Evolutionary conservation across 352 stramenopile species (phyloP).

Genomic region (Globisporangium heterothallicum): DNA sequence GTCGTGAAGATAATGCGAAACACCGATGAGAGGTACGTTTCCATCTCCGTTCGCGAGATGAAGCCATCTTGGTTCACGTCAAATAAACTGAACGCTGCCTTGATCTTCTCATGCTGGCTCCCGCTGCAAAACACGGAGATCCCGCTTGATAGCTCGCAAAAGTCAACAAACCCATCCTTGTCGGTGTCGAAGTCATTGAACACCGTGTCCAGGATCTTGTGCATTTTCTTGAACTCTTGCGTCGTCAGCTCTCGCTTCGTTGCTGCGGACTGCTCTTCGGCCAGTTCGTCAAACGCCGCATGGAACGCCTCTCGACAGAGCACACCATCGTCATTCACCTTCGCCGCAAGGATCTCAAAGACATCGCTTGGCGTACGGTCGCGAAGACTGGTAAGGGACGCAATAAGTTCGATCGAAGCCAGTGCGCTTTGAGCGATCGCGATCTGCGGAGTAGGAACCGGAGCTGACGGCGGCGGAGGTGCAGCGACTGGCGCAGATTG

Average conservation of each 20-base stretch:
- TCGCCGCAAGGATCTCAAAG: conserved; percentile 78
- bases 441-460: background rate
- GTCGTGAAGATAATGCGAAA: conserved; percentile 80
- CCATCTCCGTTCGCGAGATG: conserved; percentile 79
- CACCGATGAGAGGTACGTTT: conserved; percentile 81
- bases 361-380: conserved; percentile 53
- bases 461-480: conserved; percentile 1
- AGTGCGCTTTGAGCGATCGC: conserved; percentile 26
- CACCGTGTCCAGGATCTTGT: conserved; percentile 50
- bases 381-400: conserved; percentile 48
- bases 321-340: conserved; percentile 81
- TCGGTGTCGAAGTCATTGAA: conserved; percentile 81
- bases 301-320: conserved; percentile 64
- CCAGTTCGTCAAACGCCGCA: conserved; percentile 59
- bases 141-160: conserved; percentile 79
- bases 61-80: conserved; percentile 86
- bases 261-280: conserved; percentile 24
- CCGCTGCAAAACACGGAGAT: conserved; percentile 80
- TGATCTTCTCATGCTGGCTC: conserved; percentile 76
- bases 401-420: conserved; percentile 53
- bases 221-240: conserved; percentile 32
- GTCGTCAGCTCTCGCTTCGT: conserved; percentile 20
- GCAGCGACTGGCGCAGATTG: conserved; percentile 1
- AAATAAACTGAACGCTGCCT: conserved; percentile 79
- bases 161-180: conserved; percentile 76